Conservation (phyloP, 371 early-diverging fungal species). For the Apophysomyces sp. region DNA sequence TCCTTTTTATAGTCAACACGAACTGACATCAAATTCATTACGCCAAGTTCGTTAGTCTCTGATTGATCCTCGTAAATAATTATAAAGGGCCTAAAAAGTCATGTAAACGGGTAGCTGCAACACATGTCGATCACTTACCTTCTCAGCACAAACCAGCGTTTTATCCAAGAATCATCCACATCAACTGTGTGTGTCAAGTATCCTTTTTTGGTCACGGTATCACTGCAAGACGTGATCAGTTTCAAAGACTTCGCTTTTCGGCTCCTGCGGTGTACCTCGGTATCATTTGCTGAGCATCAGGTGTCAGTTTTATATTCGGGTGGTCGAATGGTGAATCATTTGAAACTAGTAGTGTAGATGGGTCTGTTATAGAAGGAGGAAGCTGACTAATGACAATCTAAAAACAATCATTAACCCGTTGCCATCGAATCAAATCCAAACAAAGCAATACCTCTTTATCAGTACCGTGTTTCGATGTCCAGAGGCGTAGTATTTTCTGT, state of each 20-base stretch:
- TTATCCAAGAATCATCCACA: conserved; percentile 29
- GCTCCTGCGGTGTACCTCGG: conserved; percentile 22
- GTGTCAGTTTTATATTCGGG: conserved; percentile 1
- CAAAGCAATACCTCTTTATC: conserved; percentile 41
- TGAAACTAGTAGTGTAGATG: neutral
- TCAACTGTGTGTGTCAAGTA: conserved; percentile 48
- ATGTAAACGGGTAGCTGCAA: neutral
- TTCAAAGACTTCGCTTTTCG: neutral
- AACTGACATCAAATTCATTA: conserved; percentile 70
- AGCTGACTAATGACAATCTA: conserved; percentile 30
- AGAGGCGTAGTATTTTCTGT: conserved; percentile 35
- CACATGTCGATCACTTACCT: conserved; percentile 20
- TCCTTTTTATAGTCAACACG: conserved; percentile 65
- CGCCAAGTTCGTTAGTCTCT: conserved; percentile 67
- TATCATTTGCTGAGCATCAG: conserved; percentile 15
- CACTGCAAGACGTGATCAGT: conserved; percentile 23
- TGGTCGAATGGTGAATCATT: neutral
- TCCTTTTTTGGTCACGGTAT: conserved; percentile 53
- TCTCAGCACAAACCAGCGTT: conserved; percentile 39
- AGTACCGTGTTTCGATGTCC: conserved; percentile 41
- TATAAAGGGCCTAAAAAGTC: conserved; percentile 64
- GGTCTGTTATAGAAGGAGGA: conserved; percentile 10
- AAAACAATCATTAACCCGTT: neutral
- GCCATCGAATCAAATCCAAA: neutral
- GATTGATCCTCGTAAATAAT: conserved; percentile 67